A percentile compares a stretch with the other conserved stretches of the same genome.
Evolutionary conservation across 345 rosid genomes (phyloP).

Genomic region (Bruguiera gymnorhiza): DNA sequence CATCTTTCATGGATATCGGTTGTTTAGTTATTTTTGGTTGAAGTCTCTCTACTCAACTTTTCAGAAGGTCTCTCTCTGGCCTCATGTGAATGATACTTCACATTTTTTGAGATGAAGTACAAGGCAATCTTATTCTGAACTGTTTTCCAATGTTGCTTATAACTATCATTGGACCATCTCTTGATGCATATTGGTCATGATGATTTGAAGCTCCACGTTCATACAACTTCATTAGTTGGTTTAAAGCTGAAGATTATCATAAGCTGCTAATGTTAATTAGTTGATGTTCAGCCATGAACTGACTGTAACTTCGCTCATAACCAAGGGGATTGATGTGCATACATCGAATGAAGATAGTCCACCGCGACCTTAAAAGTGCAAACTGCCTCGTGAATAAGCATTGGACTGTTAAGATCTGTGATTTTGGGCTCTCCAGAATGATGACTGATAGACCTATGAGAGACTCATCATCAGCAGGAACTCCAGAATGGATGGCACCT

Average conservation of each 20-base stretch:
- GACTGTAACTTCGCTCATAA: conserved; percentile 12
- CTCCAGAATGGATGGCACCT: conserved; percentile 99
- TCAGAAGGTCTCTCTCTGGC: too few species aligned
- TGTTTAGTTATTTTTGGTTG: too few species aligned
- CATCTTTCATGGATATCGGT: too few species aligned
- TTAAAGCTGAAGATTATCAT: neutral
- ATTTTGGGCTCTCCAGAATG: conserved; percentile 93
- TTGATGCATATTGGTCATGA: too few species aligned
- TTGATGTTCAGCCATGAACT: conserved; percentile 1
- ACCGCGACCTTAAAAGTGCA: conserved; percentile 82
- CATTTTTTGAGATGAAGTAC: too few species aligned
- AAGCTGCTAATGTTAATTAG: neutral
- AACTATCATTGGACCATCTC: too few species aligned
- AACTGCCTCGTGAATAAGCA: conserved; percentile 92
- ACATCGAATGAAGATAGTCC: conserved; percentile 94
- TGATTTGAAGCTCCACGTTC: too few species aligned
- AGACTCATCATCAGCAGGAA: conserved; percentile 88
- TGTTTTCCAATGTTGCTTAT: too few species aligned
- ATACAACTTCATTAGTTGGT: neutral
- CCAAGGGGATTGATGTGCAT: conserved; percentile 97
- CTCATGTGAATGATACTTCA: too few species aligned
- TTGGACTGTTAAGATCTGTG: conserved; percentile 89
- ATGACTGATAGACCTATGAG: conserved; percentile 65
- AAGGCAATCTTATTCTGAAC: too few species aligned
- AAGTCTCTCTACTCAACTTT: too few species aligned